phyloP scores from a whole-genome alignment of 2,329 filamentous ascomycete genomes.

The Acephala macrosclerotiorum region DNA sequence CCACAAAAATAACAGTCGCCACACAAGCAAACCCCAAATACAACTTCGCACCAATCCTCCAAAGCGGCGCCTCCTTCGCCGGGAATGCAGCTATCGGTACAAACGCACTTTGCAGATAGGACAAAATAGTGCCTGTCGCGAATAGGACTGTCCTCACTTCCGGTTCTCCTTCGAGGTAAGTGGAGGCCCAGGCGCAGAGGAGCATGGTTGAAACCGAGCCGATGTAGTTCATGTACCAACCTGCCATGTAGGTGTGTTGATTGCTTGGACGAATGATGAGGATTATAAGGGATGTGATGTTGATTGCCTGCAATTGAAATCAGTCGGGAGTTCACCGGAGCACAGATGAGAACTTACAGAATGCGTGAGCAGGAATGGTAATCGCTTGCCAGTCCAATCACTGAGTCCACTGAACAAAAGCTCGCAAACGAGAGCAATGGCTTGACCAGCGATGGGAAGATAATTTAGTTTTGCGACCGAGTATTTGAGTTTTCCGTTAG shows the following conservation, averaged over 20 bases:
- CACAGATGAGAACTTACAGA: too few species aligned
- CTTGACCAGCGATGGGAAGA: constrained; percentile 20
- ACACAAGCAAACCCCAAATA: neutral
- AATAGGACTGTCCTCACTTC: constrained; percentile 24
- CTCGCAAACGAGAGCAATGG: constrained; percentile 20
- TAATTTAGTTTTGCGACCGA: constrained; percentile 10
- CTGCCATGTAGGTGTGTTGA: constrained; percentile 23
- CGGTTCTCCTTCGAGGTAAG: constrained; percentile 18
- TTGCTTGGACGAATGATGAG: constrained; percentile 24
- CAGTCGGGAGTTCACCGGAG: too few species aligned
- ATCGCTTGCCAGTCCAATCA: constrained; percentile 18
- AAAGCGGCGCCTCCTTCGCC: constrained; percentile 14
- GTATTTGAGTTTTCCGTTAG: constrained; percentile 8
- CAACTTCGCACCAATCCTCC: constrained; percentile 3
- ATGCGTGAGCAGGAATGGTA: constrained; percentile 19
- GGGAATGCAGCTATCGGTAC: constrained; percentile 20
- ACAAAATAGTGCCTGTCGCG: constrained; percentile 17
- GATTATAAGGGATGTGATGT: constrained; percentile 23
- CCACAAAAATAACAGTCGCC: constrained; percentile 15
- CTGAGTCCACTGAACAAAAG: constrained; percentile 25
- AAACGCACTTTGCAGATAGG: constrained; percentile 23
- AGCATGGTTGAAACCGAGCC: constrained; percentile 18
- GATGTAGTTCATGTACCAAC: constrained; percentile 25
- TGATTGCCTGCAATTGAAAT: constrained; percentile 13
- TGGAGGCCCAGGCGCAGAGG: constrained; percentile 17